Evolutionary conservation across 805 yeast species (phyloP), one percentile per base, ranked within the genome.

Genomic region (Teunomyces gatunensis): DNA sequence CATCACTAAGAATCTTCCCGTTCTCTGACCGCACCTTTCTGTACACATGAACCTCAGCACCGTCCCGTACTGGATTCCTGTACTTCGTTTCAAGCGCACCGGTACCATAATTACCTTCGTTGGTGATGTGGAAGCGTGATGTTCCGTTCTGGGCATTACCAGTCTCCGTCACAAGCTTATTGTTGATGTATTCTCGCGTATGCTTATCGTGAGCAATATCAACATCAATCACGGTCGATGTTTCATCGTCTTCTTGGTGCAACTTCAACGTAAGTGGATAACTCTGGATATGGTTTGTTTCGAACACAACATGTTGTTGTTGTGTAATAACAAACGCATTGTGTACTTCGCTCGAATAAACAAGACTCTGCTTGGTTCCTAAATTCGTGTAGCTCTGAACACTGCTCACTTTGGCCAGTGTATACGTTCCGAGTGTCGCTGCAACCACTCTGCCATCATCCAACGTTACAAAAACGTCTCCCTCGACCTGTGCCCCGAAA

Each of bases 41-140:
- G 45, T 60, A 60, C 39, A 68, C 67, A 5, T 44, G 23, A 25
- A 21, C 4, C 13, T n/a, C 11, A 4, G 6, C 15, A 9, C 40
- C 40, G 40, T 12, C 12, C 1, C 23, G 4, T 3, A n/a, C 28
- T 6, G 13, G 15, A 6, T 12, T 20, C 17, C 15, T 13, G 25
- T 40, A 40, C 12, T n/a, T 10, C 45, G 67, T 74, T 55, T 55
- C 64, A 58, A 66, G 54, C 3, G 56, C 45, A 6, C 80, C 82
- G n/a, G 54, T 51, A 1, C 83, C 83, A 50, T 67, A 61, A 52
- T 78, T 77, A 2, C 81, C 81, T 7, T 48, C 39, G n/a, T 75
- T 74, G 5, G 77, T 63, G 3, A 77, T 39, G 1, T 73, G 67
- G 53, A 63, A 77, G 6, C 51, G 51, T 0, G 83, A 75, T 2